phyloP scores from a whole-genome alignment of 306 rosid species.

The Comarum palustre region DNA sequence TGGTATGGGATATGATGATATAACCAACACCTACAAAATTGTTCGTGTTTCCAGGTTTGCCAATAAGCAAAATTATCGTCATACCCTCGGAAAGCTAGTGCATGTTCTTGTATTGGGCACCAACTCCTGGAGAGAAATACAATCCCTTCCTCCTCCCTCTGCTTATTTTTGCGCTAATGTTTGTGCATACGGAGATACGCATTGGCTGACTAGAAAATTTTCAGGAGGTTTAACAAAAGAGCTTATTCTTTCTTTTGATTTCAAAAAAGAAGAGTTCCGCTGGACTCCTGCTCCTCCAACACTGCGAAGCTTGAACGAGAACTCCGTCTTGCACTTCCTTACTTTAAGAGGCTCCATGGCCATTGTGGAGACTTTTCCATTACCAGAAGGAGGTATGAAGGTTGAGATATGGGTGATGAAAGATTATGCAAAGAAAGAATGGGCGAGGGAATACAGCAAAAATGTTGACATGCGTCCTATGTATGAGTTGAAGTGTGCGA shows the following conservation, averaged over 20 bases:
- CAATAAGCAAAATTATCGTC: too few species aligned
- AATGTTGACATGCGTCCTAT: not conserved
- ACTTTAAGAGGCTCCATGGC: not conserved
- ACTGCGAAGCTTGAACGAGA: not conserved
- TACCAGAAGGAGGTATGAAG: not conserved
- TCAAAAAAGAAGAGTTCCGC: not conserved
- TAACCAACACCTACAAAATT: not conserved
- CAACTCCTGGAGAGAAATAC: not conserved
- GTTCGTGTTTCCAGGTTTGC: not conserved
- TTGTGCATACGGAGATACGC: not conserved
- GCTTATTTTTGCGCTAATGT: too few species aligned
- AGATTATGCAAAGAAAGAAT: not conserved
- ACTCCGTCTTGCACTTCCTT: not conserved
- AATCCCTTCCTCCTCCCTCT: too few species aligned
- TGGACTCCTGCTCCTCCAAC: not conserved
- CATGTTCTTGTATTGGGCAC: not conserved
- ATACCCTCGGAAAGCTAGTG: not conserved
- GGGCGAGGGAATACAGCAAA: not conserved
- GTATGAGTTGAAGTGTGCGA: not conserved
- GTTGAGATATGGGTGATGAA: not conserved
- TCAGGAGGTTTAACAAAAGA: too few species aligned
- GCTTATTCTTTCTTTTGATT: not conserved
- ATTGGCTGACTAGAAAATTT: not conserved
- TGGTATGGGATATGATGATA: not conserved
- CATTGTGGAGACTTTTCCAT: not conserved